Base-by-base conservation (phyloP, 2,329 filamentous ascomycete genomes). In the Neonectria ditissima region DNA sequence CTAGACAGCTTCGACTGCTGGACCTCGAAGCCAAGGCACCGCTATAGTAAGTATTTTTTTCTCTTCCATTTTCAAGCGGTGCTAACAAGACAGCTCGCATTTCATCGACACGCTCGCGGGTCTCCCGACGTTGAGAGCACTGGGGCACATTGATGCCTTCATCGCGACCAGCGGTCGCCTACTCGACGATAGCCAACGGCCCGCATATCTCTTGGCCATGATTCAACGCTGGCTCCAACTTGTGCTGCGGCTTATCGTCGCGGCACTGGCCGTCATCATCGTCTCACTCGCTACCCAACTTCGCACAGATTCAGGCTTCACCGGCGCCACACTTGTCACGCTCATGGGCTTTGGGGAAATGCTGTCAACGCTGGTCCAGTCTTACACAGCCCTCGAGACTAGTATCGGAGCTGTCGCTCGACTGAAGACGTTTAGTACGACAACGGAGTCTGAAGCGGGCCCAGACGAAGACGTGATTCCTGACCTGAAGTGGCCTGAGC, bases 1-100 rank as follows among this genome's bases (percentile, higher is more conserved):
- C 86, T 0, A 79, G 87, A 0, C 87, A 89, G 71, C 74, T 90
- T 4, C 80, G 87, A 44, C 79, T 87, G 14, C 71, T 90, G 22
- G 87, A 89, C 51, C 79, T 90, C 4, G 87, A 89, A 69, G 81
- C 82, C 2, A 88, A 88, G 63, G 81, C 82, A 1, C 86, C 86
- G 1, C 76, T 89, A 0, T 88, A 86, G 73, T 75, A 28, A 67
- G 66, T n/a, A n/a, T n/a, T 60, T 30, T 13, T 13, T 26, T 6
- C 18, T 24, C 7, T 5, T 6, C 3, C 2, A n/a, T 16, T 16
- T 2, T 4, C n/a, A 9, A 16, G 24, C 28, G 16, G 30, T 22
- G 22, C 51, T 66, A 50, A 66, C 26, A 10, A 14, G 10, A 1
- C 11, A 30, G 66, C 13, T 44, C 80, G 0, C 80, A 88, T 61